These are phyloP conservation scores for Neoboletus subvelutipes DNA, from an alignment of 768 basidiomycete species.

Conservation along the genomic window DNA sequence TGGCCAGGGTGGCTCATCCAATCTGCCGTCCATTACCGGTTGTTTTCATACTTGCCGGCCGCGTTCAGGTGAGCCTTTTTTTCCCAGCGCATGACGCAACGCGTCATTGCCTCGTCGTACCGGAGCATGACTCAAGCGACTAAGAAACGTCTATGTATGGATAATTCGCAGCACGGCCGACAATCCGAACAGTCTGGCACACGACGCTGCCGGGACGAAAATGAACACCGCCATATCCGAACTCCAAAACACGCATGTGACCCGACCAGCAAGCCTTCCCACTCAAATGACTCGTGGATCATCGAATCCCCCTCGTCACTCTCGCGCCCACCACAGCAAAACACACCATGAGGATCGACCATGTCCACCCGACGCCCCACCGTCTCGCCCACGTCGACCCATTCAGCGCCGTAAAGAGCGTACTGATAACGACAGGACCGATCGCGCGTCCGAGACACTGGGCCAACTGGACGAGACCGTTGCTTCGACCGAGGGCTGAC, in stretches of 20 bases:
- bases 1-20: neutral
- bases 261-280: neutral
- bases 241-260: neutral
- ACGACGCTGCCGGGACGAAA: neutral
- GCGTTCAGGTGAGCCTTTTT: too few relatives aligned
- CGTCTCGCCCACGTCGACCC: constrained; percentile 9
- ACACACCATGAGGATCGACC: constrained; percentile 10
- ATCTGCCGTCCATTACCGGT: neutral
- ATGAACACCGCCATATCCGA: neutral
- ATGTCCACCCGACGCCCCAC: constrained; percentile 6
- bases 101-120: too few relatives aligned
- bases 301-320: constrained; percentile 4
- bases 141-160: neutral
- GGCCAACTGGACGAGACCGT: constrained; percentile 56
- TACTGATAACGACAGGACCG: constrained; percentile 42
- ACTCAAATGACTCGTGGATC: neutral
- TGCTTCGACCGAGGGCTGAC: constrained; percentile 52
- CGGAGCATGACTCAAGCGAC: neutral
- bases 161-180: neutral
- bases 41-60: neutral
- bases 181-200: neutral
- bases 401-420: constrained; percentile 13
- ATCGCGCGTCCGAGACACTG: constrained; percentile 55
- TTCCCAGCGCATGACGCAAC: too few relatives aligned
- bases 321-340: constrained; percentile 10